Base-by-base conservation (phyloP, 2,329 filamentous ascomycete genomes). In the Aspergillus sp. region DNA sequence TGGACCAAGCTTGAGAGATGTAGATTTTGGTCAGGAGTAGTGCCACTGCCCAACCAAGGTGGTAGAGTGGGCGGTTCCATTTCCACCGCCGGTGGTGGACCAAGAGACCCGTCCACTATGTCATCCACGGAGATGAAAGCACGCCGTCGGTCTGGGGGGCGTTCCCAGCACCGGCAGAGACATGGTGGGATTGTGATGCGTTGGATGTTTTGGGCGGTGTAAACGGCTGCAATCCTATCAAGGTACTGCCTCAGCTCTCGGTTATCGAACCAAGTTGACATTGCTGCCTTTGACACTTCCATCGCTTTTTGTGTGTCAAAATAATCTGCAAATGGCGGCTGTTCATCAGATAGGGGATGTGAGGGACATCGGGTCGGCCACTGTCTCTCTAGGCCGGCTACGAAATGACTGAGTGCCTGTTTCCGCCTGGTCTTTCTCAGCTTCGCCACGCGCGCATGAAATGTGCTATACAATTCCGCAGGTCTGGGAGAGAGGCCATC, bases 181-280 rank as follows among this genome's bases (percentile, higher is more conserved):
- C 11, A 54, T 13, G 36, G 32, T 30, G 61, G 61, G 11, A 59
- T 52, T 13, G 32, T 23, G 13, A 66, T 17, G 42, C 11, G 17
- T 17, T 61, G 53, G 32, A 61, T 47, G n/a, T 47, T 15, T 38
- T 65, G 58, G 11, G 8, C n/a, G 25, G 27, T 36, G 15, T 64
- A 54, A 13, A 59, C 27, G 47, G 25, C 36, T 32, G 54, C 23
- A 54, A 71, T 57, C 17, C 54, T 19, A 10, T 50, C 10, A 8
- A 75, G 57, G 55, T 74, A 74, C 3, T 58, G 3, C 17, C 55
- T 25, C 32, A 75, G 65, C 5, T 64, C 54, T 11, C 53, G 48
- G 52, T 75, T 75, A 19, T 70, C 58, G 49, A 62, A 68, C 70
- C 71, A 74, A 2, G n/a, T 54, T n/a, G 49, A 21, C 27, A 71